Evolutionary conservation across 2,329 filamentous ascomycete genomes (phyloP).

Genomic region (Neofusicoccum sp.): DNA sequence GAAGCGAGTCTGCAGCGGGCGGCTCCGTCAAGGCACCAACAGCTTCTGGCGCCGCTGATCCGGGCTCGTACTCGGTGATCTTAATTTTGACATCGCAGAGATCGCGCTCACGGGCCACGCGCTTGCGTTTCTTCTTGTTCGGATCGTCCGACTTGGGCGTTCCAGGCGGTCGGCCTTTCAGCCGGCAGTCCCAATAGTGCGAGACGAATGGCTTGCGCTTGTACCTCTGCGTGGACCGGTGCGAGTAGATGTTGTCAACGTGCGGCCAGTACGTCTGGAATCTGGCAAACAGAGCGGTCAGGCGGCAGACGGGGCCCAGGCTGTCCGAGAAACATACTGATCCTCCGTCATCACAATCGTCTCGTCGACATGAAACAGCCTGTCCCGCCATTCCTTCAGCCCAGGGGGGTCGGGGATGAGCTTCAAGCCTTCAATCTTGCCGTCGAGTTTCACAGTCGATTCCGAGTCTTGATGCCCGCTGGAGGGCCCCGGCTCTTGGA

Average conservation of each 20-base stretch:
- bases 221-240: conserved; percentile 76
- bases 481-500: not conserved
- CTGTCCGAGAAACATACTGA: conserved; percentile 52
- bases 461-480: not conserved
- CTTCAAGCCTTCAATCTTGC: conserved; percentile 53
- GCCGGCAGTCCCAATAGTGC: conserved; percentile 80
- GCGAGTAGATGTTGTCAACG: conserved; percentile 81
- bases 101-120: conserved; percentile 70
- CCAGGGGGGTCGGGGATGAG: conserved; percentile 66
- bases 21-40: conserved; percentile 5
- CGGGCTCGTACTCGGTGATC: conserved; percentile 69
- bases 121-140: conserved; percentile 78
- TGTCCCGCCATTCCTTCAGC: conserved; percentile 67
- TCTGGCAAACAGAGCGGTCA: conserved; percentile 40
- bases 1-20: not conserved
- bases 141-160: conserved; percentile 78
- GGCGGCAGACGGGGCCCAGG: not conserved
- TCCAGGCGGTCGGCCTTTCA: conserved; percentile 75
- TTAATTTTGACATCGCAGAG: conserved; percentile 88
- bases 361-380: conserved; percentile 72
- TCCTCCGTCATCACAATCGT: conserved; percentile 70
- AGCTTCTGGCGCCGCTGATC: conserved; percentile 9
- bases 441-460: conserved; percentile 41
- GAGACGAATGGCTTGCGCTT: conserved; percentile 81
- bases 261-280: conserved; percentile 81